phyloP scores from a whole-genome alignment of 352 stramenopile genomes.

The Phytopythium oedochilum region DNA sequence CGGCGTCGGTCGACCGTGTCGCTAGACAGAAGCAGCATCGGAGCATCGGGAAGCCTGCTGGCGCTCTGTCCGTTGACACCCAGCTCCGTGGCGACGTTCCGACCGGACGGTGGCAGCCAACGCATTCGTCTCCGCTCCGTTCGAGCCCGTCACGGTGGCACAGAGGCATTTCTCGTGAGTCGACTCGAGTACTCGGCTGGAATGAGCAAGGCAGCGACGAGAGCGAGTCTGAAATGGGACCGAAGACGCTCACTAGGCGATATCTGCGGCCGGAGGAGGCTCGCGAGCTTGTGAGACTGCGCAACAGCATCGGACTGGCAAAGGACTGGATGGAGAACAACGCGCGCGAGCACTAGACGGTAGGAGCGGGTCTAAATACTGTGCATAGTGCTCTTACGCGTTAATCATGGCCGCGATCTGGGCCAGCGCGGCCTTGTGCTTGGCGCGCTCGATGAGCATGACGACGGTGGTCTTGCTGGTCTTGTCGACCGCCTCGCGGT shows the following conservation, averaged over 20 bases:
- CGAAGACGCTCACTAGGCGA: conserved; percentile 13
- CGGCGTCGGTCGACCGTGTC: conserved; percentile 41
- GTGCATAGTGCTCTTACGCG: conserved; percentile 34
- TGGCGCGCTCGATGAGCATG: conserved; percentile 71
- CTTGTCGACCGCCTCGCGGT: conserved; percentile 56
- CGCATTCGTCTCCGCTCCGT: conserved; percentile 45
- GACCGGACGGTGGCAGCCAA: conserved; percentile 15
- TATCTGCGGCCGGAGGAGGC: conserved; percentile 62
- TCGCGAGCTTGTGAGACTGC: conserved; percentile 36
- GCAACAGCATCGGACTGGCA: conserved; percentile 55
- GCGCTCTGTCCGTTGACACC: too few relatives aligned
- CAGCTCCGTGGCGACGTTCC: too few relatives aligned
- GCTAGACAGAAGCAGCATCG: conserved; percentile 9
- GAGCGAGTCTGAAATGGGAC: background rate
- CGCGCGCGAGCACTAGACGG: background rate
- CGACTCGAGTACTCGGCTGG: background rate
- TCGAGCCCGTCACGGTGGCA: conserved; percentile 43
- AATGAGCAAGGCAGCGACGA: background rate
- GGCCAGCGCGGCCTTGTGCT: conserved; percentile 76
- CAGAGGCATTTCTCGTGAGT: conserved; percentile 47
- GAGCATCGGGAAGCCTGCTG: background rate
- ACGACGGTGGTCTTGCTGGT: conserved; percentile 66
- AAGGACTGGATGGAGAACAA: conserved; percentile 63
- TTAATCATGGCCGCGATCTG: conserved; percentile 83
- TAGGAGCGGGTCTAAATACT: conserved; percentile 36